Base-by-base conservation (phyloP, 805 yeast genomes). In the Suhomyces canberraensis region DNA sequence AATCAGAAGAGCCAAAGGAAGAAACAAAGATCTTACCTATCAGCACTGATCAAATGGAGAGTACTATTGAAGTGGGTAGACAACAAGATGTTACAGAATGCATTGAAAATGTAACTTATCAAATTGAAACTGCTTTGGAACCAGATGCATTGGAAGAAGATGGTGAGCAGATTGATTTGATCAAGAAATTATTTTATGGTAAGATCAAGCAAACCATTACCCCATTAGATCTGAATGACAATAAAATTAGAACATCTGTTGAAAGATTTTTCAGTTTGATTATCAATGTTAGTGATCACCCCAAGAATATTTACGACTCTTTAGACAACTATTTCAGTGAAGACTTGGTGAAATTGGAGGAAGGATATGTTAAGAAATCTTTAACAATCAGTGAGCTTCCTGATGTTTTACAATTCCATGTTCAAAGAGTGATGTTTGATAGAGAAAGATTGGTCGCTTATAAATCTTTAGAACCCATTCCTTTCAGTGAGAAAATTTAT, bases 81-180 rank as follows among this genome's bases (percentile, higher is more conserved):
- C 98, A 93, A 56, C 98, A 93, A 58, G 98, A 93, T 66, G 98
- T 93, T 14, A 89, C 97, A 0, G 98, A 93, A 56, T 91, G 98
- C 59, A 89, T 91, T 52, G 95, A 90, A 37, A 93, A 93, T 57
- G 97, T 93, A 6, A 69, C 90, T 11, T 85, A 83, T 45, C 98
- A 91, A 57, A 66, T 93, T 25, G 97, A 91, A 55, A 86, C 95
- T 17, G 95, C 96, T 0, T 71, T 85, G 39, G 79, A 74, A 34
- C 95, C 96, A 0, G 69, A 69, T 11, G 58, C 59, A 1, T 52
- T 82, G 31, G 95, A 84, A 34, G 59, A 56, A 4, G 90, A 89
- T 49, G 75, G 78, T 16, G 98, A 91, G 56, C 97, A 91, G 53
- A 60, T 73, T 36, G 98, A 93, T 58, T 56, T 87, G 18, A 73